Evolutionary conservation across 2,329 filamentous ascomycete species (phyloP), one percentile per base, ranked within the genome.

Genomic region (Diplodia sapinea): DNA sequence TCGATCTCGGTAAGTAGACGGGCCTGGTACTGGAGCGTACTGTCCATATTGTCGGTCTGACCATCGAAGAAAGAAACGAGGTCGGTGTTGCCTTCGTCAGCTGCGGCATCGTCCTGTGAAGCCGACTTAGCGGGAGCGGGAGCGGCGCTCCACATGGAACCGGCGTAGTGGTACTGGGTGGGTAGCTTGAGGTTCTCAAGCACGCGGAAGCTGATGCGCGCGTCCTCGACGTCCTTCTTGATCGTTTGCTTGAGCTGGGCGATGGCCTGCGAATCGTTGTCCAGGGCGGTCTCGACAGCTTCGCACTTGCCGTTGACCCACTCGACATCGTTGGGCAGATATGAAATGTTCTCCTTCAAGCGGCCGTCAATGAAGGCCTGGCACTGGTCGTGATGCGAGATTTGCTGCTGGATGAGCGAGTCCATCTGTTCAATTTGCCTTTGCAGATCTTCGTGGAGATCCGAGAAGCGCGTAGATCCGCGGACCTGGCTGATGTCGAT

Each of bases 391-490:
- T 92, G 90, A 78, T 90, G 89, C 68, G 82, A 78, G 74, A 96
- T 93, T 76, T 95, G 93, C 65, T 86, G 85, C 73, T 92, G 87
- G 72, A 99, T 94, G 71, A 90, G 88, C 68, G 87, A 86, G 79
- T 99, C 94, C 70, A 96, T 88, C 11, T 84, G 81, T 70, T 92
- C 88, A 70, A 99, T 91, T 71, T 92, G 82, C 70, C 88, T 87
- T 75, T 96, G 93, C 17, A 97, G 83, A 36, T 92, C 88, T 71
- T 94, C 91, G 69, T 91, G 88, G 33, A 97, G 89, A 78, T 97
- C 94, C 76, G 93, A 92, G 82, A 95, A 97, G 70, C 95, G 92
- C 3, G 93, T 97, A 0, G 94, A 96, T 17, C 91, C 90, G 64
- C 93, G 88, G 69, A 98, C 72, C 67, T 69, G 43, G 64, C 68